Evolutionary conservation across 148 eudicot genomes (phyloP), one percentile per base, ranked within the genome.

Genomic region (Heliamphora exappendiculata): DNA sequence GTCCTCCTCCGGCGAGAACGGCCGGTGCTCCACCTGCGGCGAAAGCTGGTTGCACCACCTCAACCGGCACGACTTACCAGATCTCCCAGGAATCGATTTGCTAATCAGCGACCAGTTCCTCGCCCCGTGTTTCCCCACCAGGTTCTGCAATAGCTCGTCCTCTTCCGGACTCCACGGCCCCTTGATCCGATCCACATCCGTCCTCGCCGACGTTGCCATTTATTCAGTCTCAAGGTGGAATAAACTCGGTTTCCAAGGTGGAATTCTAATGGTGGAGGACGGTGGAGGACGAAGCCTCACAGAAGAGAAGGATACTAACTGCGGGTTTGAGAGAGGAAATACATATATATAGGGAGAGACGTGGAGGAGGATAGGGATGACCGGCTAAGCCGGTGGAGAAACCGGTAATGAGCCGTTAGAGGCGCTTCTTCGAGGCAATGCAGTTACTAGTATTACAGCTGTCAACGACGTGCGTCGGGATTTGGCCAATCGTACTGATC

Each of bases 91-190:
- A 10, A 89, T 78, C 49, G 90, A 84, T 44, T 79, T 81, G 82
- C 89, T 82, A 5, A 89, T 87, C 26, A 87, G 33, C 0, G 89
- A 78, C 93, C 93, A 89, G 82, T 89, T 89, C 33, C 90, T 59
- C 2, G 93, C 64, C 28, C 93, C 93, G 70, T 85, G 87, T 42
- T 84, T 82, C 55, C 79, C 51, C 34, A 89, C 93, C 4, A 85
- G 36, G 3, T 14, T 67, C 36, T 79, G 80, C 16, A 89, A 54
- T 39, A 85, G 72, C 12, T 80, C 81, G 74, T 89, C 93, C 75
- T 89, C 93, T 66, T 89, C 90, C 13, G 89, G 87, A 45, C 90
- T 87, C 93, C 93, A 89, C 1, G 90, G 90, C 14, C 93, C 90
- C 78, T 87, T 89, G 73, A 87, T 66, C 80, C 87, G 89, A 81